These are phyloP conservation scores for Chlamydomonas incerta DNA, from an alignment of 139 green algal genomes.

Conservation along the genomic window DNA sequence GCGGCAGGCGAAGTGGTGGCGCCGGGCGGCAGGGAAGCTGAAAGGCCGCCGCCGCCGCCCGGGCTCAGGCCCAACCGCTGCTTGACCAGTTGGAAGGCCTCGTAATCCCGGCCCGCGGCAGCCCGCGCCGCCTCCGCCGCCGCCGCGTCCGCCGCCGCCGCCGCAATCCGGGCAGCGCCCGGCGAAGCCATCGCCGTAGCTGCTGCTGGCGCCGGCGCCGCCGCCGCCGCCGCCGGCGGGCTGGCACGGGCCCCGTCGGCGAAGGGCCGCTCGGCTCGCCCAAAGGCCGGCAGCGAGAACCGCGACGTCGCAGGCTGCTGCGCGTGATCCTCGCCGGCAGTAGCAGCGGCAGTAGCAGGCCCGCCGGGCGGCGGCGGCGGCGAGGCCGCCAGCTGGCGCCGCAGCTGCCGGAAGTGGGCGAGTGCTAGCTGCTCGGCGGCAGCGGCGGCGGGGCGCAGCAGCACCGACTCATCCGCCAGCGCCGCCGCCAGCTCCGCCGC, in stretches of 20 bases:
- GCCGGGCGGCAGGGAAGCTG: not conserved
- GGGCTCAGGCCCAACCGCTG: not conserved
- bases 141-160: not conserved
- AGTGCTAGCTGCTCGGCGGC: not conserved
- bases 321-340: not conserved
- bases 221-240: too few relatives aligned
- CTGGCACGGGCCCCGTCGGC: too few relatives aligned
- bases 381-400: not conserved
- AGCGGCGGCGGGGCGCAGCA: not conserved
- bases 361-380: not conserved
- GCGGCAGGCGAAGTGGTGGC: too few relatives aligned
- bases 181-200: not conserved
- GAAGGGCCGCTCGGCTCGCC: too few relatives aligned
- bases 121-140: not conserved
- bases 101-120: not conserved
- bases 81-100: slow-evolving; percentile 23
- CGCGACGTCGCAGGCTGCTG: too few relatives aligned
- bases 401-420: not conserved
- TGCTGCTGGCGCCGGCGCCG: too few relatives aligned
- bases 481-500: not conserved
- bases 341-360: not conserved
- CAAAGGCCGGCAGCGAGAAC: too few relatives aligned
- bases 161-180: not conserved
- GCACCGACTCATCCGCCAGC: not conserved
- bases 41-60: not conserved